Evolutionary conservation across 352 stramenopile species (phyloP).

Genomic region (Aphanomyces invadans): DNA sequence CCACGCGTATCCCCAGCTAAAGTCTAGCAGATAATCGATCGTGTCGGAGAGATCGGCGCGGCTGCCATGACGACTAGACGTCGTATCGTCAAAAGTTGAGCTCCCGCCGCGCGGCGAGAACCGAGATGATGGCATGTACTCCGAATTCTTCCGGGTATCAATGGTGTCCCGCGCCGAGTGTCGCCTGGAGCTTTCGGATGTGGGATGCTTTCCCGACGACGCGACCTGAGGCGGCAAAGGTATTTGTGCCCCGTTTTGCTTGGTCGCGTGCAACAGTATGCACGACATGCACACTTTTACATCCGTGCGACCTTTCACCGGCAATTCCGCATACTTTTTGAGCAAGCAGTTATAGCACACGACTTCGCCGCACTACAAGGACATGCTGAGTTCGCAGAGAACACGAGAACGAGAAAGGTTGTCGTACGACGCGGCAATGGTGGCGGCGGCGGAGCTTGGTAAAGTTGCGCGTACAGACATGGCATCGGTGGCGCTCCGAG

Average conservation of each 20-base stretch:
- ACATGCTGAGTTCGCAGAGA: background rate
- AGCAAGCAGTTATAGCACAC: constrained; percentile 82
- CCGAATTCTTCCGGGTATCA: background rate
- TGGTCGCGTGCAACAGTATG: constrained; percentile 78
- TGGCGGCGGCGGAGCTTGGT: constrained; percentile 84
- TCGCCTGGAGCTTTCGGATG: background rate
- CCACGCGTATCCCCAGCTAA: constrained; percentile 84
- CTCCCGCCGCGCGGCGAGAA: constrained; percentile 1
- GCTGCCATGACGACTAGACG: background rate
- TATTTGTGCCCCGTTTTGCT: constrained; percentile 40
- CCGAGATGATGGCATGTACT: too few species aligned
- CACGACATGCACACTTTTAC: constrained; percentile 86
- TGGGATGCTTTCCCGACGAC: constrained; percentile 25
- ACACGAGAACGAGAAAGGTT: background rate
- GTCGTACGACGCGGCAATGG: constrained; percentile 74
- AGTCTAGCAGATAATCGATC: constrained; percentile 82
- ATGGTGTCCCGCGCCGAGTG: background rate
- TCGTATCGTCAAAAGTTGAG: background rate
- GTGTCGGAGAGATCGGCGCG: constrained; percentile 33
- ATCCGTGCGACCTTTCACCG: constrained; percentile 74
- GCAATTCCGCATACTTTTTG: constrained; percentile 80
- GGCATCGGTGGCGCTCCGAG: constrained; percentile 81
- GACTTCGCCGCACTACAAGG: constrained; percentile 71
- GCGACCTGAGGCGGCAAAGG: constrained; percentile 36
- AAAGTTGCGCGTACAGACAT: constrained; percentile 85